Conservation (phyloP, 169 alveolate species). For the Plasmodium fragile region DNA sequence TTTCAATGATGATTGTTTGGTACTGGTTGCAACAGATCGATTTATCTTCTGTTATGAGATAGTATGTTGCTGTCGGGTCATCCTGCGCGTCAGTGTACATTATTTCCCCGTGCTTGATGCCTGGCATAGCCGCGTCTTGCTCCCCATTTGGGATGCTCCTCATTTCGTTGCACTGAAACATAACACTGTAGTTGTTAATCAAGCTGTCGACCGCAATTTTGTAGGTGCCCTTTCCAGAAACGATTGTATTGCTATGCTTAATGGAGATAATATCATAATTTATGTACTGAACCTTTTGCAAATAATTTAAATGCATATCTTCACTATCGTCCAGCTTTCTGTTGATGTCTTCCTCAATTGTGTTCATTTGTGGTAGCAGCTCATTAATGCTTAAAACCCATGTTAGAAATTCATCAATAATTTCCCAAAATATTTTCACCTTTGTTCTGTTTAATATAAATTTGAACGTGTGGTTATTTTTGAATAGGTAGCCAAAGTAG, state of each 20-base stretch:
- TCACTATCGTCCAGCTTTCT: constrained; percentile 40
- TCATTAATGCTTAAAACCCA: constrained; percentile 63
- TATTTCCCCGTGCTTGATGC: neutral
- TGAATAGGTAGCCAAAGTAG: constrained; percentile 55
- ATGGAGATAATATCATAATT: constrained; percentile 35
- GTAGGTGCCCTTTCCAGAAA: constrained; percentile 1
- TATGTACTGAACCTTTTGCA: constrained; percentile 53
- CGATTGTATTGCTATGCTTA: neutral
- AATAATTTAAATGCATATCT: constrained; percentile 27
- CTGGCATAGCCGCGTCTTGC: neutral
- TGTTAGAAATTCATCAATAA: constrained; percentile 36
- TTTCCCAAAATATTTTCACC: constrained; percentile 67
- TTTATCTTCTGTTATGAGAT: constrained; percentile 29
- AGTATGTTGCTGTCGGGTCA: constrained; percentile 13
- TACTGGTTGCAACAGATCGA: neutral
- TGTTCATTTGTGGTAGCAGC: constrained; percentile 32
- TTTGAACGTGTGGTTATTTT: constrained; percentile 68
- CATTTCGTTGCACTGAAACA: neutral
- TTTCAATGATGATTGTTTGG: neutral
- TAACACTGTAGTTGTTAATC: constrained; percentile 20
- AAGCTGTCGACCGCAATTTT: constrained; percentile 33
- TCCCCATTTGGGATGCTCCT: neutral
- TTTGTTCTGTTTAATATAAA: constrained; percentile 53
- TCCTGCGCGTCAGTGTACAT: constrained; percentile 10
- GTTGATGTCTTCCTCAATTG: constrained; percentile 28